Evolutionary conservation across 345 rosid genomes (phyloP).

Genomic region (Hibiscus tridactylites): DNA sequence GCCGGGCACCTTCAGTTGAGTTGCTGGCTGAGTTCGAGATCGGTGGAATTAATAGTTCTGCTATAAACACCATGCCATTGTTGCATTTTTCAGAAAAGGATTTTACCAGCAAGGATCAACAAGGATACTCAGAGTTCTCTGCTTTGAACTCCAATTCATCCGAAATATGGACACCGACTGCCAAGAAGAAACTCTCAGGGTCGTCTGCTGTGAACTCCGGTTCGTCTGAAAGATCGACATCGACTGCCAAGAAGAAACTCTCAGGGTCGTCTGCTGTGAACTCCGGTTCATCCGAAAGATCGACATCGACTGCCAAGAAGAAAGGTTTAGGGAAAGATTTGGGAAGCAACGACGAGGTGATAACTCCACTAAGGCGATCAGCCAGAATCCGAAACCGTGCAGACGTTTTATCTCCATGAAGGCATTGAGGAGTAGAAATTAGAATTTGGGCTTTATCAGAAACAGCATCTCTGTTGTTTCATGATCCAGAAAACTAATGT

Average conservation of each 20-base stretch:
- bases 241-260: conserved; percentile 12
- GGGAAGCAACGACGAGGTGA: conserved; percentile 4
- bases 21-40: conserved; percentile 44
- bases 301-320: conserved; percentile 7
- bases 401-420: conserved; percentile 21
- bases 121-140: conserved; percentile 18
- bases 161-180: not conserved
- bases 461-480: conserved; percentile 26
- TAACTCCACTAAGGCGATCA: conserved; percentile 43
- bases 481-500: not conserved
- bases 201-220: conserved; percentile 2
- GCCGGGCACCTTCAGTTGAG: conserved; percentile 29
- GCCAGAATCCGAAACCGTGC: conserved; percentile 27
- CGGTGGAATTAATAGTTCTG: conserved; percentile 21
- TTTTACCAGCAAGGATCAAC: conserved; percentile 8
- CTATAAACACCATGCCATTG: no score
- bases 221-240: not conserved
- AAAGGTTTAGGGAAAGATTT: conserved; percentile 23
- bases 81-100: conserved; percentile 13
- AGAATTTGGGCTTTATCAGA: conserved; percentile 5
- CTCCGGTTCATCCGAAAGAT: not conserved
- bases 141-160: not conserved
- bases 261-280: conserved; percentile 13
- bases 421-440: not conserved
- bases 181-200: conserved; percentile 17